These are phyloP conservation scores for Neocallimastix lanati DNA, from an alignment of 192 early-diverging fungal genomes.

Conservation along the genomic window DNA sequence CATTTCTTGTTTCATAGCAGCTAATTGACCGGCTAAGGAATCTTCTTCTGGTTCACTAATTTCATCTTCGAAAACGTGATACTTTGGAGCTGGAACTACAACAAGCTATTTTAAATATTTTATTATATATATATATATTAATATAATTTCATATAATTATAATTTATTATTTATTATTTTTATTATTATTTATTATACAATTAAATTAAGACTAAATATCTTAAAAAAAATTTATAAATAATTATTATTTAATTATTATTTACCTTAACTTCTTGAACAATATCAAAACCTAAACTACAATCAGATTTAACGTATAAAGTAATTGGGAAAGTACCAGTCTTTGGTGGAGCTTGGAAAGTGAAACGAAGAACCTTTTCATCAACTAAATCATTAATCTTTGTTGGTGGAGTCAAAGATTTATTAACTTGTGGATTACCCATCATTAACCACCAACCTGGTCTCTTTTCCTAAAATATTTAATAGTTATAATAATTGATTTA, in stretches of 20 bases:
- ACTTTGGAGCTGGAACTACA: conserved; percentile 49
- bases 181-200: too few relatives aligned
- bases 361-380: conserved; percentile 35
- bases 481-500: too few relatives aligned
- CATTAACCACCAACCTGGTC: conserved; percentile 23
- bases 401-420: conserved; percentile 57
- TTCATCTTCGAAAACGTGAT: conserved; percentile 67
- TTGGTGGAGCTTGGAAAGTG: conserved; percentile 85
- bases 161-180: too few relatives aligned
- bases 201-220: too few relatives aligned
- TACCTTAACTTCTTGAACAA: conserved; percentile 57
- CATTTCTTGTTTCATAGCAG: conserved; percentile 3
- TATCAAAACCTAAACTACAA: conserved; percentile 68
- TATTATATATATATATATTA: background rate
- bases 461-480: too few relatives aligned
- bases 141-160: background rate
- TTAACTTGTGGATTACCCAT: conserved; percentile 70
- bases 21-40: conserved; percentile 82
- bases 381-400: conserved; percentile 59
- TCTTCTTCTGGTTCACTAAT: conserved; percentile 95
- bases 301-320: conserved; percentile 74
- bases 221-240: too few relatives aligned
- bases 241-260: conserved; percentile 2
- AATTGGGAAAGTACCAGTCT: conserved; percentile 66
- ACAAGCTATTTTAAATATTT: conserved; percentile 18